Evolutionary conservation across 1,284 basidiomycete genomes (phyloP).

Genomic region (Sanghuangporus weigelae): DNA sequence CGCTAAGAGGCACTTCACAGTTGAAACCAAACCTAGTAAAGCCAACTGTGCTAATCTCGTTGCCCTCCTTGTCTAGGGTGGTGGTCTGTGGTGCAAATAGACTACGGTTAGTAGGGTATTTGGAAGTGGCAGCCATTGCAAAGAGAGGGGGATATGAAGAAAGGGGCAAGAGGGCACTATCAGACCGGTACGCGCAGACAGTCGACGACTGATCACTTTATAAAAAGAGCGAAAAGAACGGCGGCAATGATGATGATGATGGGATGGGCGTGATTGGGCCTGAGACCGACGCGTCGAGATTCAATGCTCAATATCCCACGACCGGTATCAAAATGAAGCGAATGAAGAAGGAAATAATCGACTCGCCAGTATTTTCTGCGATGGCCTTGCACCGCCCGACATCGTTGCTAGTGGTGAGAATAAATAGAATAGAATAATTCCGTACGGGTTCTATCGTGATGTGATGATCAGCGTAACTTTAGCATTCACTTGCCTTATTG

Average conservation of each 20-base stretch:
- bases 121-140: slow-evolving; percentile 10
- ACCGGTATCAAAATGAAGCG: not conserved
- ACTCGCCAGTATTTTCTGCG: no score
- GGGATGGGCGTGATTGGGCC: not conserved
- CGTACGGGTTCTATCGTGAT: no score
- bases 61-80: slow-evolving; percentile 66
- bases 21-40: slow-evolving; percentile 85
- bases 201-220: not conserved
- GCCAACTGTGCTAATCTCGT: slow-evolving; percentile 76
- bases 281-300: not conserved
- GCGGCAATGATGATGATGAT: not conserved
- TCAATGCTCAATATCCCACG: not conserved
- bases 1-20: slow-evolving; percentile 72
- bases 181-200: not conserved
- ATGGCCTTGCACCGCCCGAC: no score
- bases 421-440: no score
- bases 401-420: no score
- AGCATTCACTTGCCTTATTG: no score
- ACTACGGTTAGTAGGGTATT: slow-evolving; percentile 12
- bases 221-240: not conserved
- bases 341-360: not conserved
- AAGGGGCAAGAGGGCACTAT: not conserved
- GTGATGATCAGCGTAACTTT: no score
- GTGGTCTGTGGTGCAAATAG: slow-evolving; percentile 37
- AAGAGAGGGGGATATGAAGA: slow-evolving; percentile 3